Evolutionary conservation across 2,329 filamentous ascomycete genomes (phyloP), one percentile per base, ranked within the genome.

Genomic region (Pseudogymnoascus sp.): DNA sequence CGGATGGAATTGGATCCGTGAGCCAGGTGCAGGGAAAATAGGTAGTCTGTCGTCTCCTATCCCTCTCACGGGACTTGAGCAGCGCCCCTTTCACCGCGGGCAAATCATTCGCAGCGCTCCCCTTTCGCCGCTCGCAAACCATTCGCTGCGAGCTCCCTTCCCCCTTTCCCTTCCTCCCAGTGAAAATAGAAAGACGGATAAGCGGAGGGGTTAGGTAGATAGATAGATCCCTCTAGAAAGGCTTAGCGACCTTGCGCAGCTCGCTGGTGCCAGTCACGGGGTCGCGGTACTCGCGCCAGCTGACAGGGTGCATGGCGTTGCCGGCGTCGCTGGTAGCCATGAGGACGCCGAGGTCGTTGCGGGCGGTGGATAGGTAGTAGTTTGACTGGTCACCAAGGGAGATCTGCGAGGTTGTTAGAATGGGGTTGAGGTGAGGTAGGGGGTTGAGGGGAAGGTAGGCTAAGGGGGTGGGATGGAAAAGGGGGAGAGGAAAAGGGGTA

Each of bases 241-340:
- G 95, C 78, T 96, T 95, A 19, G 95, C 95, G 65, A 97, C 95
- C 80, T 99, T 99, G 75, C 95, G 87, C 69, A 79, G 78, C 82
- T 98, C 95, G 69, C 81, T 86, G 54, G 80, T 73, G 2, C 92
- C 92, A 6, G 89, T 96, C 72, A 89, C 85, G 0, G 87, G 86
- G 79, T 98, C 93, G 73, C 85, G 84, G 79, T 96, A 96, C 78
- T 98, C 93, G 79, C 89, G 96, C 95, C 95, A 99, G 76, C 88
- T 96, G 63, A 96, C 84, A 1, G 95, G 93, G 71, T 90, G 89
- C 92, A 98, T 96, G 71, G 90, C 85, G 77, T 96, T 93, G 1
- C 93, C 93, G 2, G 84, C 85, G 74, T 96, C 92, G 73, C 92
- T 96, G 70, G 85, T 88, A 8, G 93, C 95, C 86, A 98, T 90